Conservation (phyloP, 2,329 filamentous ascomycete genomes). For the Talaromyces piceae region DNA sequence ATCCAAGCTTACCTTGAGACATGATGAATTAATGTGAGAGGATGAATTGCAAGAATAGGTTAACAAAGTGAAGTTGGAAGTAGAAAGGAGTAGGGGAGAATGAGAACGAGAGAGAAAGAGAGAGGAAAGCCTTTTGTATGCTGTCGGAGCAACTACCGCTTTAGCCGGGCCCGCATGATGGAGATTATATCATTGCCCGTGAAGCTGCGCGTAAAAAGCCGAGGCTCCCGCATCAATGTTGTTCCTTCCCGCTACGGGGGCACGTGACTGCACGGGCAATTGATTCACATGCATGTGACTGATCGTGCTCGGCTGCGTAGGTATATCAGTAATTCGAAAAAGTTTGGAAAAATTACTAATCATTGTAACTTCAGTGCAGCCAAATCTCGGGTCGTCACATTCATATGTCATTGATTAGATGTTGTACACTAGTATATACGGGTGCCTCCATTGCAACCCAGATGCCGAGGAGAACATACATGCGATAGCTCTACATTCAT, state of each 20-base stretch:
- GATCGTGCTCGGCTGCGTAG: neutral
- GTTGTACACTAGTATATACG: neutral
- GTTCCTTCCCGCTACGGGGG: constrained; percentile 11
- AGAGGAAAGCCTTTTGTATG: constrained; percentile 11
- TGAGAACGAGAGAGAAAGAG: neutral
- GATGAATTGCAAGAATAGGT: neutral
- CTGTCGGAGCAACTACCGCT: neutral
- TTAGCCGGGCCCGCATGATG: constrained; percentile 7
- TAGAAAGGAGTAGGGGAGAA: neutral
- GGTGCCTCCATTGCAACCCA: too few relatives aligned
- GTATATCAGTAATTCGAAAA: neutral
- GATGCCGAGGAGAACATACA: neutral
- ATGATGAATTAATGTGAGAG: constrained; percentile 22
- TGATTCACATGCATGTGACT: neutral
- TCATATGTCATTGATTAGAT: neutral
- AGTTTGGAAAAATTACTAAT: neutral
- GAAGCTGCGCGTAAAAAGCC: constrained; percentile 18
- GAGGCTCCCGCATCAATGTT: constrained; percentile 24
- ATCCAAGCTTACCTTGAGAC: constrained; percentile 33
- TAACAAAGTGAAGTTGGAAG: neutral
- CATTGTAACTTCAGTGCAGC: neutral
- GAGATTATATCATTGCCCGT: constrained; percentile 7
- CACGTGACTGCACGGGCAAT: neutral
- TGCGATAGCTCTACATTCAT: neutral
- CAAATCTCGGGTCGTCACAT: neutral